phyloP scores from a whole-genome alignment of 192 early-diverging fungal species.

The Backusella macrospora region DNA sequence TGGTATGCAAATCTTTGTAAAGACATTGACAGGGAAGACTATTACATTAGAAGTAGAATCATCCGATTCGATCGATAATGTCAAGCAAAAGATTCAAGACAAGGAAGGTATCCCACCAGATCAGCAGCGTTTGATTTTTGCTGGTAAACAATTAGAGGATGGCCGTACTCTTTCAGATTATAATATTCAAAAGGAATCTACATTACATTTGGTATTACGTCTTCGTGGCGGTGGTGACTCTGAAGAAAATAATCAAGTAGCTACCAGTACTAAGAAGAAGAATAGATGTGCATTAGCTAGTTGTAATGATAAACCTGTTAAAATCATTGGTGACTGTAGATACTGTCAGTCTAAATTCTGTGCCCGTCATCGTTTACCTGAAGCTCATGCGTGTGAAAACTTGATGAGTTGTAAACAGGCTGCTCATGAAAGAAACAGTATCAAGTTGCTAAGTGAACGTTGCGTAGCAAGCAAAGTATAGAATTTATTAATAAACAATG shows the following conservation, averaged over 20 bases:
- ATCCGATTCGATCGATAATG: conserved; percentile 64
- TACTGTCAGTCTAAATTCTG: conserved; percentile 67
- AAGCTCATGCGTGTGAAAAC: conserved; percentile 73
- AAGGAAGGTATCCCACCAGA: conserved; percentile 73
- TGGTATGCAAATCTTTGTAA: conserved; percentile 44
- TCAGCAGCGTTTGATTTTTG: conserved; percentile 70
- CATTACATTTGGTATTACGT: conserved; percentile 60
- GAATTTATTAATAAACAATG: conserved; percentile 10
- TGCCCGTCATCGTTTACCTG: conserved; percentile 71
- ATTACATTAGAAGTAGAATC: conserved; percentile 84
- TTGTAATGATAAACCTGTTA: conserved; percentile 60
- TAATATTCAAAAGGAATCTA: conserved; percentile 67
- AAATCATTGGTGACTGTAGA: conserved; percentile 75
- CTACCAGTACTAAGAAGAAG: conserved; percentile 18
- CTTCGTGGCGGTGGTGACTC: conserved; percentile 58
- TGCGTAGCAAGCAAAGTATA: conserved; percentile 75
- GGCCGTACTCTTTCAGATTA: conserved; percentile 62
- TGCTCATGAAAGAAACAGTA: conserved; percentile 59
- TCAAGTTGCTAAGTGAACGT: conserved; percentile 67
- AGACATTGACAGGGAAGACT: conserved; percentile 88
- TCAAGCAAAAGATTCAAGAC: conserved; percentile 75
- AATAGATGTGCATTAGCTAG: conserved; percentile 45
- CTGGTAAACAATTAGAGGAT: conserved; percentile 72
- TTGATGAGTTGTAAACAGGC: conserved; percentile 62
- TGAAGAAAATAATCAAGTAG: background rate